phyloP scores from a whole-genome alignment of 208 protist species.

The Wallacemonas rigidus region DNA sequence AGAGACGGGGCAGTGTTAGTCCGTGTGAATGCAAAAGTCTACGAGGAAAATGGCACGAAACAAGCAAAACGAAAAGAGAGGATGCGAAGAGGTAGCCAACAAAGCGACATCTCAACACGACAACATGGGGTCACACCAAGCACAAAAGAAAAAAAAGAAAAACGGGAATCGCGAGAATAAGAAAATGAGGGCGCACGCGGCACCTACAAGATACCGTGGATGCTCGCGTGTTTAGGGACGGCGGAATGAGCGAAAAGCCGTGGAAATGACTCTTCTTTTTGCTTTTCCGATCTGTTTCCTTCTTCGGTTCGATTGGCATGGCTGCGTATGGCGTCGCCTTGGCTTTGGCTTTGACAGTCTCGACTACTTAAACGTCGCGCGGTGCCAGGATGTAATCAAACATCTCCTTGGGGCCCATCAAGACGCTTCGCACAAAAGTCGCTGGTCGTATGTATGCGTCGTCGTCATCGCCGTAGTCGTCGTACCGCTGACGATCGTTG shows the following conservation, averaged over 20 bases:
- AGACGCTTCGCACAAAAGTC: constrained; percentile 58
- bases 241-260: too few relatives aligned
- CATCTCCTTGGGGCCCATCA: constrained; percentile 81
- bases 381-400: constrained; percentile 82
- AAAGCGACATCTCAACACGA: not conserved
- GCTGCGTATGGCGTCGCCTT: not conserved
- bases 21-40: not conserved
- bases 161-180: too few relatives aligned
- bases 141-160: too few relatives aligned
- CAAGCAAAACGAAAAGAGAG: not conserved
- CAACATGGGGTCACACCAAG: too few relatives aligned
- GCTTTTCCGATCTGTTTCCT: not conserved
- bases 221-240: too few relatives aligned
- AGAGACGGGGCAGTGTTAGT: not conserved
- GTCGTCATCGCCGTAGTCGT: constrained; percentile 25
- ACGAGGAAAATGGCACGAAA: not conserved
- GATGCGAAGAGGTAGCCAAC: not conserved
- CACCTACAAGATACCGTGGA: too few relatives aligned
- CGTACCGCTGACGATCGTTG: constrained; percentile 23
- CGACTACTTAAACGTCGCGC: not conserved
- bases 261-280: too few relatives aligned
- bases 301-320: not conserved
- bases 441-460: constrained; percentile 17
- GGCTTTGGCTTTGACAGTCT: not conserved
- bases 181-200: too few relatives aligned